phyloP scores from a whole-genome alignment of 2,329 filamentous ascomycete genomes.

The Epichloe amarillans region DNA sequence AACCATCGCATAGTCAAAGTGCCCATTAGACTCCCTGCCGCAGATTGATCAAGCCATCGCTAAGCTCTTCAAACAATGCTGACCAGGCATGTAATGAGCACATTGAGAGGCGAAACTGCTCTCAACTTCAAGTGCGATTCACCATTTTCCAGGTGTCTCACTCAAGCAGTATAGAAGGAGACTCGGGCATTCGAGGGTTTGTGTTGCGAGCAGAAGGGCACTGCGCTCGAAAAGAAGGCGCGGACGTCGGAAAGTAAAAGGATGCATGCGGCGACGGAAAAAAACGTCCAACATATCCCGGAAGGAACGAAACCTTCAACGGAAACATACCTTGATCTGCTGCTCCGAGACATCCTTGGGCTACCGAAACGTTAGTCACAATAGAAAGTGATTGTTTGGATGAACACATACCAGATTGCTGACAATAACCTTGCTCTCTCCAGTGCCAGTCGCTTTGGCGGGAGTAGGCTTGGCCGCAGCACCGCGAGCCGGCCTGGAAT shows the following conservation, averaged over 20 bases:
- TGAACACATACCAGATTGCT: constrained; percentile 75
- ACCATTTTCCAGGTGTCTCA: constrained; percentile 18
- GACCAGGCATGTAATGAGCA: constrained; percentile 36
- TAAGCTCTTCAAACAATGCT: constrained; percentile 24
- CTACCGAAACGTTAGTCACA: constrained; percentile 29
- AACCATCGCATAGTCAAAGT: constrained; percentile 3
- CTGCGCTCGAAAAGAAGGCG: constrained; percentile 7
- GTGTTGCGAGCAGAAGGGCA: constrained; percentile 1
- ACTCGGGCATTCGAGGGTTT: constrained; percentile 8
- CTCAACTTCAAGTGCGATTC: constrained; percentile 41
- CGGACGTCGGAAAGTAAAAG: constrained; percentile 13
- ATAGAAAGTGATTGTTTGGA: not conserved
- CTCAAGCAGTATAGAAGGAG: constrained; percentile 17
- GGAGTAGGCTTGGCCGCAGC: constrained; percentile 47
- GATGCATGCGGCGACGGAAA: constrained; percentile 25
- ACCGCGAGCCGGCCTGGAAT: constrained; percentile 46
- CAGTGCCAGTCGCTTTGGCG: constrained; percentile 47
- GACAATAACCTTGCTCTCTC: constrained; percentile 94
- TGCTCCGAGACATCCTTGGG: constrained; percentile 91
- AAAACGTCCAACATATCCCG: constrained; percentile 56
- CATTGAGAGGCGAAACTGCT: constrained; percentile 37
- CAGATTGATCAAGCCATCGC: constrained; percentile 14
- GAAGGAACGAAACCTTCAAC: constrained; percentile 55
- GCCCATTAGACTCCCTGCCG: constrained; percentile 8
- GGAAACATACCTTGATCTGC: constrained; percentile 99